These are phyloP conservation scores for Suillus paluster DNA, from an alignment of 768 basidiomycete genomes.

Conservation along the genomic window DNA sequence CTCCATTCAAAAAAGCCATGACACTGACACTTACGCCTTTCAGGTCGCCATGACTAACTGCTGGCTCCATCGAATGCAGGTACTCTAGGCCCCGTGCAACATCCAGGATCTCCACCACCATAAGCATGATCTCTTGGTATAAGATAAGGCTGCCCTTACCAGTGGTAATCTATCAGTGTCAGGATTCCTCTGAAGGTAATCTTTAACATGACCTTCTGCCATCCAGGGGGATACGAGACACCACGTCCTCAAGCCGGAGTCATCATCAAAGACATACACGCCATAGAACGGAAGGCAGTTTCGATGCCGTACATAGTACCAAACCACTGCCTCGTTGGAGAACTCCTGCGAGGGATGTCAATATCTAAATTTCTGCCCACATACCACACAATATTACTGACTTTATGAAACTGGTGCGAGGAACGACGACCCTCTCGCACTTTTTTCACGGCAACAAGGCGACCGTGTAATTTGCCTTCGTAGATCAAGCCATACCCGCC, in stretches of 20 bases:
- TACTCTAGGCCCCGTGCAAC: conserved; percentile 47
- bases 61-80: conserved; percentile 44
- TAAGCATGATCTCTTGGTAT: neutral
- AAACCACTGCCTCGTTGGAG: conserved; percentile 37
- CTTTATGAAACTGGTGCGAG: conserved; percentile 20
- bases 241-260: conserved; percentile 3
- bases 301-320: conserved; percentile 38
- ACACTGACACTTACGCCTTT: conserved; percentile 29
- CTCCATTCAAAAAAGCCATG: neutral
- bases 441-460: conserved; percentile 35
- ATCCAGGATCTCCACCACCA: conserved; percentile 42
- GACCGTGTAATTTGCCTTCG: conserved; percentile 21
- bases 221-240: conserved; percentile 47
- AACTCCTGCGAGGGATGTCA: conserved; percentile 20
- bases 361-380: neutral
- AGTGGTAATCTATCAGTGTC: conserved; percentile 30
- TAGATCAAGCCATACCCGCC: conserved; percentile 29
- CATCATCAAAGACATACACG: conserved; percentile 23
- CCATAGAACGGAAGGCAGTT: conserved; percentile 44
- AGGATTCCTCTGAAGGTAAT: conserved; percentile 33
- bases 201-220: conserved; percentile 34
- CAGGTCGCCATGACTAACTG: conserved; percentile 38
- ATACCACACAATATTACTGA: conserved; percentile 7
- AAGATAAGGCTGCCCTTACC: conserved; percentile 27
- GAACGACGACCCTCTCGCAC: neutral